Percentiles rank a stretch among this genome's conserved stretches.
phyloP scores from a whole-genome alignment of 2,329 filamentous ascomycete genomes.

The Colletotrichum siamense region DNA sequence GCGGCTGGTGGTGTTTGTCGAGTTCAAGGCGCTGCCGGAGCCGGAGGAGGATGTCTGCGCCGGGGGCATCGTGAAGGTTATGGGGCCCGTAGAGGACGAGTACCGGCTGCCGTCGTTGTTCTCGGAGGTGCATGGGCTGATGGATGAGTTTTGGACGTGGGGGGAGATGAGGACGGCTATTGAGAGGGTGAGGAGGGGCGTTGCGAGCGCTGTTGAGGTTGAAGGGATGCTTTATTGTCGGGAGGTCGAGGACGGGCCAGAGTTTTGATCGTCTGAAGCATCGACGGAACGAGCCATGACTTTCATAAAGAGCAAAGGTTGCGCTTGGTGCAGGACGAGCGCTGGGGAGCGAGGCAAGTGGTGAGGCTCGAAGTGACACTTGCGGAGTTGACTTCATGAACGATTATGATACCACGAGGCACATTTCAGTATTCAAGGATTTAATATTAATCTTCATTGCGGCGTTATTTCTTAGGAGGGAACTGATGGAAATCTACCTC shows the following conservation, averaged over 20 bases:
- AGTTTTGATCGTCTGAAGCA: not conserved
- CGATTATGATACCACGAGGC: not conserved
- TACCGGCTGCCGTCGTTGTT: conserved; percentile 7
- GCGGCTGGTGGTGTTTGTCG: conserved; percentile 2
- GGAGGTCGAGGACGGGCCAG: not conserved
- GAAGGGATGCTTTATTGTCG: conserved; percentile 12
- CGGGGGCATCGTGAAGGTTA: not conserved
- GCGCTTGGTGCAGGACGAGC: not conserved
- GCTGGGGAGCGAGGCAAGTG: not conserved
- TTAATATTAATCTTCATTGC: not conserved
- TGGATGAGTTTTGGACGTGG: conserved; percentile 20
- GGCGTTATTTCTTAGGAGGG: not conserved
- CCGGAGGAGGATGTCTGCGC: not conserved
- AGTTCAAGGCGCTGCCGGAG: conserved; percentile 9
- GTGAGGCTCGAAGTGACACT: not conserved
- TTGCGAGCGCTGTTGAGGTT: not conserved
- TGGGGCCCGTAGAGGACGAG: not conserved
- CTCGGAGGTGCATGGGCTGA: not conserved
- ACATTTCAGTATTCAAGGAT: not conserved
- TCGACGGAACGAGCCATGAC: not conserved
- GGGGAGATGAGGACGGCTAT: conserved; percentile 5
- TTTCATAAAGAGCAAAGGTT: not conserved
- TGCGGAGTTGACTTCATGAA: not conserved
- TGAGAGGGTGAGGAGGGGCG: not conserved
- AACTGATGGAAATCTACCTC: not conserved